Evolutionary conservation across 345 rosid genomes (phyloP), one percentile per base, ranked within the genome.

Genomic region (Linum tenue): DNA sequence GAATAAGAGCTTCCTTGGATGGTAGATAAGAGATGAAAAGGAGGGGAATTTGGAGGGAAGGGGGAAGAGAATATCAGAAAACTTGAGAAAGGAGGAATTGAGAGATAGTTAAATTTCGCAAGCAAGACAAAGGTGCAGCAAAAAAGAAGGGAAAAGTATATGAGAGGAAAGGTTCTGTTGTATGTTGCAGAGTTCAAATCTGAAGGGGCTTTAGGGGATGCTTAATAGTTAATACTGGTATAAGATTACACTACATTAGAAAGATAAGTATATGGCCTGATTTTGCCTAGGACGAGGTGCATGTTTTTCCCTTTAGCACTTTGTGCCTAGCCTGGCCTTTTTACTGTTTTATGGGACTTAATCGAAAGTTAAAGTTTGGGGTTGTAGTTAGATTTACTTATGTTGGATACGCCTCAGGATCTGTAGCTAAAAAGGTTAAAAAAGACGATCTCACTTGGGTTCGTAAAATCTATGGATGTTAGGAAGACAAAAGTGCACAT

Each of bases 31-130:
- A 22, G 86, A 82, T 17, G 69, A 63, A 74, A 80, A 71, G 81
- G 53, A 9, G 53, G 53, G 11, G 53, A 8, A 22, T 22, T 22
- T 22, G 31, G 11, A 9, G 53, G 69, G 72, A 37, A 76, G 81
- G 65, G 68, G 69, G 78, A 9, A 48, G 53, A 69, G 97, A 95
- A 89, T 91, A 86, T 81, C 81, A 87, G 95, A 83, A 95, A 87
- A 89, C 98, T 89, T 95, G 94, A 87, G 90, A 81, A 80, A 87
- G 82, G 92, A 82, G 97, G 91, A 75, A 88, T 75, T 64, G 76
- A 79, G 73, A 37, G 60, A 37, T 57, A 57, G 88, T 78, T 82
- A 84, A 83, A 80, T 78, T 78, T 72, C 56, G 78, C 88, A 87
- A 90, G 97, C 97, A 86, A 89, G 86, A 69, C 86, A 22, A 79